These are phyloP conservation scores for Epichloe uncinata DNA, from an alignment of 2,329 filamentous ascomycete genomes.

Conservation along the genomic window DNA sequence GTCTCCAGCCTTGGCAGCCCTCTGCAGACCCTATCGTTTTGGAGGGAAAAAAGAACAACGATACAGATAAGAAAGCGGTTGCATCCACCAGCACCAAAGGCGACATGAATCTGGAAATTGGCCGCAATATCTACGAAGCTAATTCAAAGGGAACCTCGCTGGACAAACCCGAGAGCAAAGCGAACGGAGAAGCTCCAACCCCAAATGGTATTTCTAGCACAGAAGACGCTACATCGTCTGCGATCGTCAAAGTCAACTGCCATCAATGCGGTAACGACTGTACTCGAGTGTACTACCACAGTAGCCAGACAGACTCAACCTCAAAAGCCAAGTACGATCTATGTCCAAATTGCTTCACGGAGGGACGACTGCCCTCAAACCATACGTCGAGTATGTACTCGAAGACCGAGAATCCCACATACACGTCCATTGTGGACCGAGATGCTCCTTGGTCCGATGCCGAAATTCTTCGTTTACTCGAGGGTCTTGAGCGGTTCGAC, in stretches of 20 bases:
- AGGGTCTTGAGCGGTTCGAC: slow-evolving; percentile 84
- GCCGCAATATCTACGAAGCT: slow-evolving; percentile 90
- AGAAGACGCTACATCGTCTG: slow-evolving; percentile 51
- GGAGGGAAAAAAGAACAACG: slow-evolving; percentile 45
- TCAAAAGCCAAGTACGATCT: slow-evolving; percentile 69
- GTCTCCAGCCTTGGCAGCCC: slow-evolving; percentile 89
- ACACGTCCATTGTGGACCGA: slow-evolving; percentile 64
- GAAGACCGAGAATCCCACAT: slow-evolving; percentile 78
- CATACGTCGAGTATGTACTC: slow-evolving; percentile 71
- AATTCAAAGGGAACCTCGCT: slow-evolving; percentile 67
- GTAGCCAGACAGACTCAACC: slow-evolving; percentile 40
- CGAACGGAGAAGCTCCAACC: slow-evolving; percentile 58
- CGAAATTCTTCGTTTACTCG: slow-evolving; percentile 77
- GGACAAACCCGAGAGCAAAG: slow-evolving; percentile 54
- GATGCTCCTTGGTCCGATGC: slow-evolving; percentile 86
- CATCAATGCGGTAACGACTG: slow-evolving; percentile 89
- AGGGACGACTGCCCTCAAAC: slow-evolving; percentile 69
- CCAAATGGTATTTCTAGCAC: slow-evolving; percentile 49
- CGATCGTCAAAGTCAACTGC: slow-evolving; percentile 64
- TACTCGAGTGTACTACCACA: slow-evolving; percentile 49
- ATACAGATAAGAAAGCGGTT: slow-evolving; percentile 63
- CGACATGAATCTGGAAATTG: slow-evolving; percentile 82
- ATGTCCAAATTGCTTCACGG: slow-evolving; percentile 81
- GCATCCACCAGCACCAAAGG: slow-evolving; percentile 55
- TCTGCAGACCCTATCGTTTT: slow-evolving; percentile 58